Percentiles rank a stretch among this genome's conserved stretches.
phyloP scores from a whole-genome alignment of 2,329 filamentous ascomycete genomes.

The Torrubiella hemipterigena region DNA sequence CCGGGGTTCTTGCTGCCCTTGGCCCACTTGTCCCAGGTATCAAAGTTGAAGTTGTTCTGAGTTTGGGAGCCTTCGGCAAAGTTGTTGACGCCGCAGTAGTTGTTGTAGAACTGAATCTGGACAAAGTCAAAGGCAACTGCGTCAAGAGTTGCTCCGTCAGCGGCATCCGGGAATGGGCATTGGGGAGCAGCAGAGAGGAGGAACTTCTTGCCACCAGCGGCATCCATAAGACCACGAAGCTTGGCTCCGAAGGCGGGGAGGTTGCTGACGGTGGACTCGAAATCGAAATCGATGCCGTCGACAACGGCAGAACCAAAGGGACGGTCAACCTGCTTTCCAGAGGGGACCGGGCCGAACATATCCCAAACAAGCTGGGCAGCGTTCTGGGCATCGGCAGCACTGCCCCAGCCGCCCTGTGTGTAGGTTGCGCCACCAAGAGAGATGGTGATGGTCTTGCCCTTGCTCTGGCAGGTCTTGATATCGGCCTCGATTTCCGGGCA shows the following conservation, averaged over 20 bases:
- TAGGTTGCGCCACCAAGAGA: slow-evolving; percentile 63
- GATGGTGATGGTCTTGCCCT: slow-evolving; percentile 58
- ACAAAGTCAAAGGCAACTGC: slow-evolving; percentile 47
- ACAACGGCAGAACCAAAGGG: slow-evolving; percentile 55
- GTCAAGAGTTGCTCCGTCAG: slow-evolving; percentile 44
- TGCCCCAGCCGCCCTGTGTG: slow-evolving; percentile 53
- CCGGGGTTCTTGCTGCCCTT: slow-evolving; percentile 43
- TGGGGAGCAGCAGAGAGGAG: slow-evolving; percentile 56
- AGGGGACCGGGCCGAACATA: slow-evolving; percentile 50
- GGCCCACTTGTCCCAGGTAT: slow-evolving; percentile 55
- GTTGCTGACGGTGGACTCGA: slow-evolving; percentile 49
- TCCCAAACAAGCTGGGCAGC: slow-evolving; percentile 56
- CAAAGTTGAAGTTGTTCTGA: slow-evolving; percentile 48
- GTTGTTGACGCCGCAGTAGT: slow-evolving; percentile 47
- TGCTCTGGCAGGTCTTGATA: slow-evolving; percentile 47
- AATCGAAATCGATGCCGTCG: slow-evolving; percentile 70
- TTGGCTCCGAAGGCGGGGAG: slow-evolving; percentile 48
- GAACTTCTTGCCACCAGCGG: slow-evolving; percentile 40
- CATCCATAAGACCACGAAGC: slow-evolving; percentile 44
- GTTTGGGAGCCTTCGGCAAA: slow-evolving; percentile 30
- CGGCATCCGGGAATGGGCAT: slow-evolving; percentile 52
- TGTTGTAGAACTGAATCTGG: slow-evolving; percentile 59
- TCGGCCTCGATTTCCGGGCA: slow-evolving; percentile 52
- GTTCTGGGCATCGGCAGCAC: slow-evolving; percentile 33
- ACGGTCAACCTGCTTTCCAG: slow-evolving; percentile 34